Evolutionary conservation across 805 yeast species (phyloP).

Genomic region (Maudiozyma serrabonitensis): DNA sequence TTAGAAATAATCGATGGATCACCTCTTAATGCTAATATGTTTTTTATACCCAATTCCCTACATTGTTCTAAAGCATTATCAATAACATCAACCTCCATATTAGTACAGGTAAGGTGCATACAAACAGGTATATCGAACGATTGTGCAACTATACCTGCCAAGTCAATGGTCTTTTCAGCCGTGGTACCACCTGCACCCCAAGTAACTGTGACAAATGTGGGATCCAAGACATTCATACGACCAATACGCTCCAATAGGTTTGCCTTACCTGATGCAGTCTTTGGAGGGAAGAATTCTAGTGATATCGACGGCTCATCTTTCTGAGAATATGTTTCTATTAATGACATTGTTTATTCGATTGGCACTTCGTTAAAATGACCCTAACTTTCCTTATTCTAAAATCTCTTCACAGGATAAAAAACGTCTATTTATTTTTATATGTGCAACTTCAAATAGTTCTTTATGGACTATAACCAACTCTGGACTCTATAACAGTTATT

Average conservation of each 20-base stretch:
- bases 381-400: too few relatives aligned
- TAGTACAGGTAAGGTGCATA: constrained; percentile 92
- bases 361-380: too few relatives aligned
- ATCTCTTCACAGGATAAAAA: too few relatives aligned
- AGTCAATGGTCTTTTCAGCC: constrained; percentile 71
- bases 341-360: constrained; percentile 10
- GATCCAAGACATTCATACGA: constrained; percentile 82
- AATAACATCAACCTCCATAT: constrained; percentile 65
- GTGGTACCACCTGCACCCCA: constrained; percentile 99
- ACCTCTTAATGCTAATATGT: constrained; percentile 88
- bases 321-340: constrained; percentile 43
- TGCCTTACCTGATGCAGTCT: constrained; percentile 79
- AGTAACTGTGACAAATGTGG: constrained; percentile 83
- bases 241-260: constrained; percentile 79
- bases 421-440: too few relatives aligned
- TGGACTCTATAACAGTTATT: too few relatives aligned
- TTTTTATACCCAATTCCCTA: constrained; percentile 66
- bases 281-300: constrained; percentile 95
- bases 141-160: constrained; percentile 67
- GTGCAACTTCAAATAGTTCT: too few relatives aligned
- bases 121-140: constrained; percentile 82
- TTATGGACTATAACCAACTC: too few relatives aligned
- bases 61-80: constrained; percentile 73
- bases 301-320: constrained; percentile 57
- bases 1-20: constrained; percentile 67